Percentiles rank a stretch among this genome's conserved stretches.
phyloP scores from a whole-genome alignment of 164 flowering plant genomes.

The grape (Vitis vinifera) region DNA sequence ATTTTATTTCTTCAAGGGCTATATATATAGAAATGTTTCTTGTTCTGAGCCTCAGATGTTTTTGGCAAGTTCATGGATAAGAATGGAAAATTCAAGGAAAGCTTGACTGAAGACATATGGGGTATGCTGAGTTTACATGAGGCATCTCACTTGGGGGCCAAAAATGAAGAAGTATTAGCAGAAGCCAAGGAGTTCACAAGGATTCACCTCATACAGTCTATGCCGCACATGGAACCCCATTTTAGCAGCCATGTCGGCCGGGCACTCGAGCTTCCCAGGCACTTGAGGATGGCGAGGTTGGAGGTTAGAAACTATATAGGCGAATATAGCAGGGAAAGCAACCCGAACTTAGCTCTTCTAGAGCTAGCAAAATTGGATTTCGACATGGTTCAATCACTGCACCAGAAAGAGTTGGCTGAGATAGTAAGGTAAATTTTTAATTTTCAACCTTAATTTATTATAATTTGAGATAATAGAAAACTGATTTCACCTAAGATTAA shows the following conservation, averaged over 20 bases:
- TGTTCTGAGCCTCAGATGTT: constrained; percentile 15
- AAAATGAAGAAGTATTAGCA: constrained; percentile 18
- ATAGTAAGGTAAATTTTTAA: constrained; percentile 16
- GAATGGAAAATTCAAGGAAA: constrained; percentile 20
- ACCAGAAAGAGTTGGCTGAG: constrained; percentile 26
- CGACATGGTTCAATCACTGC: constrained; percentile 24
- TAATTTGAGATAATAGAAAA: too few species aligned
- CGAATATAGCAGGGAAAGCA: constrained; percentile 6
- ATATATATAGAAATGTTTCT: neutral
- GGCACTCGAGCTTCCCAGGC: constrained; percentile 28
- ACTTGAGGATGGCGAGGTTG: constrained; percentile 24
- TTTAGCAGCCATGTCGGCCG: neutral
- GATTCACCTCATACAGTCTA: constrained; percentile 7
- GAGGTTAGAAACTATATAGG: constrained; percentile 29
- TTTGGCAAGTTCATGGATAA: constrained; percentile 18
- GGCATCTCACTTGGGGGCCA: constrained; percentile 26
- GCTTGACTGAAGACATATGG: constrained; percentile 13
- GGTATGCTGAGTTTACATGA: constrained; percentile 37
- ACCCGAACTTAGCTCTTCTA: constrained; percentile 10
- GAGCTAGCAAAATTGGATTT: constrained; percentile 30
- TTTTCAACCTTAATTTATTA: neutral
- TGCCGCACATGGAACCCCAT: neutral
- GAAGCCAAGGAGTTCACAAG: constrained; percentile 26
- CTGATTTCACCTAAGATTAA: neutral
- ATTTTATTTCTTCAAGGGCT: too few species aligned